These are phyloP conservation scores for Fraxinus dipetala DNA, from an alignment of 305 asterid genomes.

Conservation along the genomic window DNA sequence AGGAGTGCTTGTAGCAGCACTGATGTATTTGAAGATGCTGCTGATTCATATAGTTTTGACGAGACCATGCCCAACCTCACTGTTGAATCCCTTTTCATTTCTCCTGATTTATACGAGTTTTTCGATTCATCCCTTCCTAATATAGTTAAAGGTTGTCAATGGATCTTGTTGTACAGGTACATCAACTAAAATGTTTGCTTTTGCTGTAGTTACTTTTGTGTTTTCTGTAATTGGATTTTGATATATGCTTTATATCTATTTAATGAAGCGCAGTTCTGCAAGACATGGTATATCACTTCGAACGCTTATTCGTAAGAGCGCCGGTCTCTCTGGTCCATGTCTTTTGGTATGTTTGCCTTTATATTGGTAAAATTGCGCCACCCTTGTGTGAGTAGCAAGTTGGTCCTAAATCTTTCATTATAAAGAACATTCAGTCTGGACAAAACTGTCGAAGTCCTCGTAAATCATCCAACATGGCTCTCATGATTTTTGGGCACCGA, in stretches of 20 bases:
- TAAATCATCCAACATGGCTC: not conserved
- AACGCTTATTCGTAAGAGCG: conserved; percentile 71
- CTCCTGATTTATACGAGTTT: conserved; percentile 67
- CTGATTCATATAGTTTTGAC: conserved; percentile 43
- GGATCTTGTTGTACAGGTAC: conserved; percentile 86
- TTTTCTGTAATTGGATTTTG: conserved; percentile 29
- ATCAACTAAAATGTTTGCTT: conserved; percentile 8
- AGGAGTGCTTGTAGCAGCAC: conserved; percentile 50
- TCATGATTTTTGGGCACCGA: not conserved
- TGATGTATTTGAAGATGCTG: conserved; percentile 64
- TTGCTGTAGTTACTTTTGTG: not conserved
- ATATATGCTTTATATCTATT: conserved; percentile 37
- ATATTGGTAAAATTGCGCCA: not conserved
- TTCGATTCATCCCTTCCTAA: conserved; percentile 87
- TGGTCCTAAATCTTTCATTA: not conserved
- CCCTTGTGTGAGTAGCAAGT: not conserved
- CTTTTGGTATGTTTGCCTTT: conserved; percentile 56
- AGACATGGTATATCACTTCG: conserved; percentile 94
- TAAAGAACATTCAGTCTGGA: not conserved
- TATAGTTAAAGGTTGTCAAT: conserved; percentile 87
- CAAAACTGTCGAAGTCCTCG: not conserved
- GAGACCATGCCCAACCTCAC: conserved; percentile 50
- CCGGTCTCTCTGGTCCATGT: conserved; percentile 72
- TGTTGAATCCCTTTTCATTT: conserved; percentile 64
- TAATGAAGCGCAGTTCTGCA: conserved; percentile 92